Conservation (phyloP, 148 eudicot genomes). For the Pharnaceum exiguum region DNA sequence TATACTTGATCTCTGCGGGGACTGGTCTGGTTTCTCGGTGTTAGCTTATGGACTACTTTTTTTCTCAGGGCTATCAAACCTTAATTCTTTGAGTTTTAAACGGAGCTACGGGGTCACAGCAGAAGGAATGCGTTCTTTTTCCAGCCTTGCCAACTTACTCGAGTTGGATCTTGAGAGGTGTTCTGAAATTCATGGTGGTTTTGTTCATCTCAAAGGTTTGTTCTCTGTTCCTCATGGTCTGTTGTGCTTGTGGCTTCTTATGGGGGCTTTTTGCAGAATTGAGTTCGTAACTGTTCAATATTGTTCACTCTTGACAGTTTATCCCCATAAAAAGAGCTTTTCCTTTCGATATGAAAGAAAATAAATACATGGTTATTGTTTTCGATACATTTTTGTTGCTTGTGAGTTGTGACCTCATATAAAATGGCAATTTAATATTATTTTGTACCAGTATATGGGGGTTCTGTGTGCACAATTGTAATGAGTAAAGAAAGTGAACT, state of each 20-base stretch:
- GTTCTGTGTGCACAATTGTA: too few species aligned
- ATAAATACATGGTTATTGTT: too few species aligned
- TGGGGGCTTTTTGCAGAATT: not conserved
- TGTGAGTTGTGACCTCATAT: too few species aligned
- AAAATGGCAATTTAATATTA: too few species aligned
- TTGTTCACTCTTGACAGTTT: too few species aligned
- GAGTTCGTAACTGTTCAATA: too few species aligned
- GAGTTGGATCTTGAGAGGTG: slow-evolving; percentile 86
- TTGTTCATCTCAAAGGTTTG: slow-evolving; percentile 72
- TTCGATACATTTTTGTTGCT: too few species aligned
- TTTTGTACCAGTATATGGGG: too few species aligned
- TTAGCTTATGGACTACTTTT: not conserved
- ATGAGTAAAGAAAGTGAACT: too few species aligned
- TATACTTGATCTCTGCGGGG: too few species aligned
- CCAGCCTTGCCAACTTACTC: slow-evolving; percentile 52
- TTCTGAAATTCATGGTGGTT: slow-evolving; percentile 67
- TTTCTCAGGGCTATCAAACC: slow-evolving; percentile 56
- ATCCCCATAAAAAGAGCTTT: too few species aligned
- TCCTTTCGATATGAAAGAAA: too few species aligned
- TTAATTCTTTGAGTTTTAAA: slow-evolving; percentile 53
- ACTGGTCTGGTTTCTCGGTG: not conserved
- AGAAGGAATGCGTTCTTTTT: slow-evolving; percentile 56
- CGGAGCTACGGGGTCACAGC: slow-evolving; percentile 59
- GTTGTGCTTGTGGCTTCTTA: not conserved
- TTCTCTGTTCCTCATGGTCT: not conserved